phyloP scores from a whole-genome alignment of 345 rosid genomes.

The Camelina neglecta region DNA sequence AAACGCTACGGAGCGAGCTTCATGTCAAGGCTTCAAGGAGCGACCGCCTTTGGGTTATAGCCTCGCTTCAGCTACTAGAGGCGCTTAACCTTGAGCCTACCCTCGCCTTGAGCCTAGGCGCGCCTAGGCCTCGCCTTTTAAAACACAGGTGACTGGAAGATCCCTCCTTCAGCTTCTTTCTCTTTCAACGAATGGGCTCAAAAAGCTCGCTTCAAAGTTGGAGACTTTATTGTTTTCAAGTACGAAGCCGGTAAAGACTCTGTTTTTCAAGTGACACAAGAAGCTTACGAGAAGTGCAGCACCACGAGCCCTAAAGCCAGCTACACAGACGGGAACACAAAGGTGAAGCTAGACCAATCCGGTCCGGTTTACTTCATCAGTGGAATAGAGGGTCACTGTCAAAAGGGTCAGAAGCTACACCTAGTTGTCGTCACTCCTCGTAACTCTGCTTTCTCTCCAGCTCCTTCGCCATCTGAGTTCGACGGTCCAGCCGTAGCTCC shows the following conservation, averaged over 20 bases:
- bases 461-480: conserved; percentile 46
- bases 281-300: conserved; percentile 46
- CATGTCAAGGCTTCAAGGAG: too few species aligned
- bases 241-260: conserved; percentile 70
- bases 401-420: conserved; percentile 47
- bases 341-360: conserved; percentile 41
- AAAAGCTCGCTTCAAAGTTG: conserved; percentile 63
- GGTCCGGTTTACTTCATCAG: conserved; percentile 49
- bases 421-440: conserved; percentile 39
- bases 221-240: conserved; percentile 69
- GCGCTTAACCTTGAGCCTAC: too few species aligned
- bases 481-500: conserved; percentile 49
- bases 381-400: conserved; percentile 50
- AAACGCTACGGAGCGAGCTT: too few species aligned
- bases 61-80: too few species aligned
- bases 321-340: conserved; percentile 42
- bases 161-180: conserved; percentile 60
- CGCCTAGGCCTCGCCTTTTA: too few species aligned
- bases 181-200: conserved; percentile 77
- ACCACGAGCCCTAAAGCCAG: conserved; percentile 39
- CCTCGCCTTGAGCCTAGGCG: too few species aligned
- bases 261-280: conserved; percentile 44
- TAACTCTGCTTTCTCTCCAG: conserved; percentile 38
- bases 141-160: conserved; percentile 53
- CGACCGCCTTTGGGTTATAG: too few species aligned